Conservation (phyloP, 2,329 filamentous ascomycete species). For the Arthrobotrys sinensis region DNA sequence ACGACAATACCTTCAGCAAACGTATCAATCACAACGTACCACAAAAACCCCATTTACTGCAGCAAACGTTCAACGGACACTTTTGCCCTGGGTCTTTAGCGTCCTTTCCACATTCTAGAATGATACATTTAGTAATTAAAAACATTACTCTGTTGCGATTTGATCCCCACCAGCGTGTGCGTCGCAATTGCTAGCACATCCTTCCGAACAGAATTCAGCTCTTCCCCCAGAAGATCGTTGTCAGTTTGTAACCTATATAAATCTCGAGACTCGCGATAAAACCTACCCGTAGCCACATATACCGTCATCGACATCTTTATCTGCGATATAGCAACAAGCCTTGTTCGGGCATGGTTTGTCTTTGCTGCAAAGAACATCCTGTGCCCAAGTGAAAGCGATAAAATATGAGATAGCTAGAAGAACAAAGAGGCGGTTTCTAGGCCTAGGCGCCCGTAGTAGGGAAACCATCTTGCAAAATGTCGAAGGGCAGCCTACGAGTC, state of each 20-base stretch:
- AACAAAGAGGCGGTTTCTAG: neutral
- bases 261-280: neutral
- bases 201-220: conserved; percentile 20
- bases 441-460: neutral
- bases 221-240: neutral
- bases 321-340: conserved; percentile 26
- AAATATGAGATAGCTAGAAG: neutral
- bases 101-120: conserved; percentile 8
- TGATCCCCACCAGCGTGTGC: conserved; percentile 11
- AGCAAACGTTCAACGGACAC: conserved; percentile 30
- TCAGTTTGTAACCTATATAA: neutral
- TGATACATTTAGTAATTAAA: neutral
- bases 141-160: neutral
- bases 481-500: neutral
- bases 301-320: conserved; percentile 19
- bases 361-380: conserved; percentile 32
- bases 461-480: neutral
- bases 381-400: neutral
- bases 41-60: conserved; percentile 30
- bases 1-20: neutral
- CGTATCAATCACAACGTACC: neutral
- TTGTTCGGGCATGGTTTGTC: conserved; percentile 26
- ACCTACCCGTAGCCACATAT: conserved; percentile 38
- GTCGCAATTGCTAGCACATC: conserved; percentile 10
- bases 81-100: conserved; percentile 17